A percentile compares a stretch with the other conserved stretches of the same genome.
phyloP scores from a whole-genome alignment of 2,329 filamentous ascomycete genomes.

The Talaromyces funiculosus region DNA sequence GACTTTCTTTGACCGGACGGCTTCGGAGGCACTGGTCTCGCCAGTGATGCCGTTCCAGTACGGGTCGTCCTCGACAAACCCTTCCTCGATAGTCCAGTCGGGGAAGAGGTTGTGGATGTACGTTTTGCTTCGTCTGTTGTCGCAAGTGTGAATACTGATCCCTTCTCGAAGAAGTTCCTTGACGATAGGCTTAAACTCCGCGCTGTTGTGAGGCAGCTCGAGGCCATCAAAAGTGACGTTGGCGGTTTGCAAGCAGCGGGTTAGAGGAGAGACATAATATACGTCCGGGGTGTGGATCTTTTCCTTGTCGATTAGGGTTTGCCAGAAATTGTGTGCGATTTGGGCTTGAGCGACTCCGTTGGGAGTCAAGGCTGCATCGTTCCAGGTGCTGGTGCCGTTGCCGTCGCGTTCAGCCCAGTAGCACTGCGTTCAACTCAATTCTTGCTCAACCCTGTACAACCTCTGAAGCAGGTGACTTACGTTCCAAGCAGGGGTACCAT shows the following conservation, averaged over 20 bases:
- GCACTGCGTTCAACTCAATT: slow-evolving; percentile 30
- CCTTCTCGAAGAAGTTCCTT: slow-evolving; percentile 55
- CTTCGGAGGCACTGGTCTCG: slow-evolving; percentile 46
- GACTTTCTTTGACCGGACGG: slow-evolving; percentile 38
- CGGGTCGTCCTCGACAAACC: slow-evolving; percentile 50
- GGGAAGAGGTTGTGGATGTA: slow-evolving; percentile 48
- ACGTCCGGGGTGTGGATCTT: slow-evolving; percentile 48
- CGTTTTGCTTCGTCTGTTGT: slow-evolving; percentile 46
- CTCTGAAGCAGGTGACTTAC: slow-evolving; percentile 37
- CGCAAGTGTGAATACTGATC: slow-evolving; percentile 57
- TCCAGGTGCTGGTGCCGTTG: slow-evolving; percentile 51
- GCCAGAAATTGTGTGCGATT: slow-evolving; percentile 44
- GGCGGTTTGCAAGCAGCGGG: slow-evolving; percentile 53
- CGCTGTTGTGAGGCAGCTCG: slow-evolving; percentile 33
- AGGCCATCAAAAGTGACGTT: slow-evolving; percentile 48
- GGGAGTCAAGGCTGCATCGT: slow-evolving; percentile 52
- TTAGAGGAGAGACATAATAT: slow-evolving; percentile 53
- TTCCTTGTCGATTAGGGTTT: slow-evolving; percentile 39
- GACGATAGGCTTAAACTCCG: slow-evolving; percentile 47
- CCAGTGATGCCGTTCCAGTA: slow-evolving; percentile 47
- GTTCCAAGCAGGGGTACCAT: slow-evolving; percentile 57
- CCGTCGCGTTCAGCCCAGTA: slow-evolving; percentile 55
- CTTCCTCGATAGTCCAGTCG: slow-evolving; percentile 45
- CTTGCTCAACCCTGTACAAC: background rate
- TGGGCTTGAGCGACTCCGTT: slow-evolving; percentile 48